phyloP scores from a whole-genome alignment of 2,329 filamentous ascomycete genomes.

The Sporothrix phasma region DNA sequence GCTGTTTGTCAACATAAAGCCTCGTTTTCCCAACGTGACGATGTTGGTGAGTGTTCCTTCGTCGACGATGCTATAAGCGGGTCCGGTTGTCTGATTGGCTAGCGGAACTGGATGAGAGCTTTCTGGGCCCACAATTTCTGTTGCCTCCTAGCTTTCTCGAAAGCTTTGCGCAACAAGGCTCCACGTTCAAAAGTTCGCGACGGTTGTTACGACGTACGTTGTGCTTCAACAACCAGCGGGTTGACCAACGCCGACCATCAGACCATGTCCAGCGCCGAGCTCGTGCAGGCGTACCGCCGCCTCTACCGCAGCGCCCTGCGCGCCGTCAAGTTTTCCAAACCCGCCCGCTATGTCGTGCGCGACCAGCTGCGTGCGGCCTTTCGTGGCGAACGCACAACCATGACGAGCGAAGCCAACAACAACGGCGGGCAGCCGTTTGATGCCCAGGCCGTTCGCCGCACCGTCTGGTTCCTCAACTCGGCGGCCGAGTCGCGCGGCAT shows the following conservation, averaged over 20 bases:
- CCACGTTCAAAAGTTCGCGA: no score
- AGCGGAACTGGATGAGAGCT: neutral
- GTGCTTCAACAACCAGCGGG: neutral
- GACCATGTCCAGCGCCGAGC: conserved; percentile 30
- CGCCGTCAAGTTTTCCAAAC: conserved; percentile 62
- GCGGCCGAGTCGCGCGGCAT: conserved; percentile 54
- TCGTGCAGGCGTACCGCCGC: conserved; percentile 58
- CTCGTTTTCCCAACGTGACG: neutral
- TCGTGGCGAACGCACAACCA: conserved; percentile 24
- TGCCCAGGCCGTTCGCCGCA: conserved; percentile 46
- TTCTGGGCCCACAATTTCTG: neutral
- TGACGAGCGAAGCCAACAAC: conserved; percentile 23
- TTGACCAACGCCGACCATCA: neutral
- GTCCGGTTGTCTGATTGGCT: conserved; percentile 1
- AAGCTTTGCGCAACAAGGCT: neutral
- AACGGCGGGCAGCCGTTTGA: conserved; percentile 32
- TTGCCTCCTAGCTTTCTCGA: neutral
- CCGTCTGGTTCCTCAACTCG: conserved; percentile 58
- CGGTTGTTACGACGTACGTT: no score
- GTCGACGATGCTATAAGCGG: neutral
- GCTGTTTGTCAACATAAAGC: neutral
- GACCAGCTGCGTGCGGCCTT: conserved; percentile 52
- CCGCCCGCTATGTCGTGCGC: conserved; percentile 52
- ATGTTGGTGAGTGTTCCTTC: neutral
- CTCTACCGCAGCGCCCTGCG: conserved; percentile 58